Conservation (phyloP, 345 rosid genomes). For the Syzygium aromaticum region DNA sequence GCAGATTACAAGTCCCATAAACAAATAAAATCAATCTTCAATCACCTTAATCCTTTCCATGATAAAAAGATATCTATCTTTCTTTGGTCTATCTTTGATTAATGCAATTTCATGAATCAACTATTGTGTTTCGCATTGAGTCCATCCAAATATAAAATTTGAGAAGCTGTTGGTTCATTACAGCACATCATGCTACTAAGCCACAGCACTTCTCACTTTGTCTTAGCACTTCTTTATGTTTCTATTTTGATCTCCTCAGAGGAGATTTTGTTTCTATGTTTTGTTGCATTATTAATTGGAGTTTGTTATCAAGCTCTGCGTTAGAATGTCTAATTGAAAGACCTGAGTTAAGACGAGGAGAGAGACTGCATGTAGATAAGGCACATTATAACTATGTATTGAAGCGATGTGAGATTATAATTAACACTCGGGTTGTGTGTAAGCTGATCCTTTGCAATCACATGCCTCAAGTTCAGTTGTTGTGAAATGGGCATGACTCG, state of each 20-base stretch:
- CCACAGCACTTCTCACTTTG: not conserved
- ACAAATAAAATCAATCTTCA: not conserved
- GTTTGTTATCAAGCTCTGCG: not conserved
- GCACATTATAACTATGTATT: not conserved
- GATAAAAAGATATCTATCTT: not conserved
- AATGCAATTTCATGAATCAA: not conserved
- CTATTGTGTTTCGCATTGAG: not conserved
- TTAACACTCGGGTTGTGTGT: not conserved
- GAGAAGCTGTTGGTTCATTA: not conserved
- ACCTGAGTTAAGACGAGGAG: not conserved
- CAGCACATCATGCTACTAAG: not conserved
- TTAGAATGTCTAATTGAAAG: not conserved
- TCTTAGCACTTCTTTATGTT: not conserved
- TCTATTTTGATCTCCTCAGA: not conserved
- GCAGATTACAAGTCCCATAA: not conserved
- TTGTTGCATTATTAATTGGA: not conserved
- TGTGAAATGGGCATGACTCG: not conserved
- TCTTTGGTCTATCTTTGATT: not conserved
- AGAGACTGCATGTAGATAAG: not conserved
- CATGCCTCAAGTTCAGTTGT: not conserved
- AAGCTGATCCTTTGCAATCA: not conserved
- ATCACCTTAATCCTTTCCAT: not conserved
- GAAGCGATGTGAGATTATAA: not conserved
- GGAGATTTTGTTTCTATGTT: not conserved
- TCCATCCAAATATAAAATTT: not conserved